Conservation (phyloP, 2,329 filamentous ascomycete genomes). For the Neoscytalidium dimidiatum region DNA sequence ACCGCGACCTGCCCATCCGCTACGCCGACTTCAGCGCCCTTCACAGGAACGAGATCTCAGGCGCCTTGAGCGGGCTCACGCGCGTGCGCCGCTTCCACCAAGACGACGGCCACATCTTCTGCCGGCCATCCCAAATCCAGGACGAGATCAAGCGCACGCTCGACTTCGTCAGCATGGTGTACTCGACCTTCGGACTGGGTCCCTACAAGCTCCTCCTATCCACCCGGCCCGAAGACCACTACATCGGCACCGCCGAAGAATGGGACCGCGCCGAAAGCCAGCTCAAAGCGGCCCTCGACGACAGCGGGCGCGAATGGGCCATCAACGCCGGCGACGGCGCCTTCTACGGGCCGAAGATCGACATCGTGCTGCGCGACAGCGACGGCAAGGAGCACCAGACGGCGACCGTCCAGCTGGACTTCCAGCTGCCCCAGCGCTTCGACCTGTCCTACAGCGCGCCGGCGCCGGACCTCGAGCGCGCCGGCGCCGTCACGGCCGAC, state of each 20-base stretch:
- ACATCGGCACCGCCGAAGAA: conserved; percentile 72
- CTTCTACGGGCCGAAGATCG: conserved; percentile 91
- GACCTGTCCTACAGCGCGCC: conserved; percentile 73
- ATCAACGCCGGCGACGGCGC: conserved; percentile 81
- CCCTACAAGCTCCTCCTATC: conserved; percentile 77
- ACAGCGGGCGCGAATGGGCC: conserved; percentile 68
- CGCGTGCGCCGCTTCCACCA: conserved; percentile 93
- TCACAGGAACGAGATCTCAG: conserved; percentile 93
- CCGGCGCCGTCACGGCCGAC: background rate
- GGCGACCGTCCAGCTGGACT: conserved; percentile 86
- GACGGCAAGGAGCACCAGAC: conserved; percentile 87
- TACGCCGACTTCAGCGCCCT: conserved; percentile 95
- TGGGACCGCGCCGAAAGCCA: conserved; percentile 70
- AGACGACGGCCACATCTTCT: conserved; percentile 97
- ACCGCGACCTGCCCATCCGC: conserved; percentile 85
- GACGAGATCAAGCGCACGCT: conserved; percentile 73
- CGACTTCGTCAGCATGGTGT: conserved; percentile 72
- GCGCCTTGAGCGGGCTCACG: conserved; percentile 86
- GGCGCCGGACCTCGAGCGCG: conserved; percentile 60
- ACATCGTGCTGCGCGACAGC: conserved; percentile 73
- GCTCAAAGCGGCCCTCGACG: conserved; percentile 63
- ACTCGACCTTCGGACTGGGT: conserved; percentile 68
- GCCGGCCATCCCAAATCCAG: conserved; percentile 72
- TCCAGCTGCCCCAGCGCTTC: conserved; percentile 84
- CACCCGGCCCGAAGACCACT: conserved; percentile 74